phyloP scores from a whole-genome alignment of 345 rosid species.

The Hevea brasiliensis region DNA sequence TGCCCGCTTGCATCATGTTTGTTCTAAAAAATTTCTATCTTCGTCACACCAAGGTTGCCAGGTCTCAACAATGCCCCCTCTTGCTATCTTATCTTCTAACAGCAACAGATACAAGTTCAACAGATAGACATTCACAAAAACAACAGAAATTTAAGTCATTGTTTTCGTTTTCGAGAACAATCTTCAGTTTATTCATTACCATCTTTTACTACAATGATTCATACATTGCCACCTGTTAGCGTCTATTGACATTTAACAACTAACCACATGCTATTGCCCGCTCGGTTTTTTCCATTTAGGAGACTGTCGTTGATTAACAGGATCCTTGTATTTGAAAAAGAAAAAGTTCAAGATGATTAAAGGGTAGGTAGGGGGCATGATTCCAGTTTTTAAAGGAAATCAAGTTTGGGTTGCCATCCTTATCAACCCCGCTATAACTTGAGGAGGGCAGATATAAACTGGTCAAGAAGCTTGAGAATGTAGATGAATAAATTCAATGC shows the following conservation, averaged over 20 bases:
- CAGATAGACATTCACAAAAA: background rate
- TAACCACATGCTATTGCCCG: constrained; percentile 13
- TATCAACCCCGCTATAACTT: background rate
- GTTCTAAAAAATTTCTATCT: no score
- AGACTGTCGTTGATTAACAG: constrained; percentile 6
- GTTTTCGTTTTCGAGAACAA: background rate
- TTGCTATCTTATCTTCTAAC: no score
- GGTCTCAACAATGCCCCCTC: no score
- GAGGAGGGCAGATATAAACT: background rate
- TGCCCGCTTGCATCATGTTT: no score
- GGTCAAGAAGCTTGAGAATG: constrained; percentile 21
- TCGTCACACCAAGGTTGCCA: no score
- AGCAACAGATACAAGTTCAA: background rate
- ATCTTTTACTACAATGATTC: constrained; percentile 4
- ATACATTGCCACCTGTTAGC: background rate
- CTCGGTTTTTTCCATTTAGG: background rate
- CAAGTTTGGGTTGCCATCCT: constrained; percentile 17
- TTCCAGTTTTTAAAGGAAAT: constrained; percentile 14
- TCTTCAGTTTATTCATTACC: background rate
- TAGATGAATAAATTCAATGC: constrained; percentile 31
- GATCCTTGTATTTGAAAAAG: constrained; percentile 15
- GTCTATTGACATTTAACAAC: constrained; percentile 15
- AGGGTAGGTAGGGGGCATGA: constrained; percentile 14
- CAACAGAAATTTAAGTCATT: background rate
- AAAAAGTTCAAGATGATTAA: background rate